Conservation (phyloP, 176 grass and related monocot species). For the Zea mays region Zm-B73-REFERENCE-NAM-5.0 NC_050099.1:204433001-204433500, state of each 20-base stretch:
- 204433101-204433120: constrained; percentile 39
- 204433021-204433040: constrained; percentile 26
- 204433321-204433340: constrained; percentile 6
- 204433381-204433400: constrained; percentile 7
- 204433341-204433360: constrained; percentile 10
- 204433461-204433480: constrained; percentile 10
- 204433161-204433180: constrained; percentile 36
- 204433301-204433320: neutral
- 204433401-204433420: constrained; percentile 1
- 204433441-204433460: constrained; percentile 13
- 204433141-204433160: constrained; percentile 32
- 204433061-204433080: constrained; percentile 12
- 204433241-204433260: neutral
- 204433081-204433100: constrained; percentile 27
- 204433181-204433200: neutral
- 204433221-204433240: neutral
- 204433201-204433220: constrained; percentile 1
- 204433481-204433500: neutral
- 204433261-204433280: constrained; percentile 30
- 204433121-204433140: constrained; percentile 29
- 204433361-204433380: neutral
- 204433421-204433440: constrained; percentile 23
- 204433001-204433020: constrained; percentile 16
- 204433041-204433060: constrained; percentile 33
- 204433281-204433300: constrained; percentile 28